Conservation (phyloP, 805 yeast species). For the Komagataella ulmi region DNA sequence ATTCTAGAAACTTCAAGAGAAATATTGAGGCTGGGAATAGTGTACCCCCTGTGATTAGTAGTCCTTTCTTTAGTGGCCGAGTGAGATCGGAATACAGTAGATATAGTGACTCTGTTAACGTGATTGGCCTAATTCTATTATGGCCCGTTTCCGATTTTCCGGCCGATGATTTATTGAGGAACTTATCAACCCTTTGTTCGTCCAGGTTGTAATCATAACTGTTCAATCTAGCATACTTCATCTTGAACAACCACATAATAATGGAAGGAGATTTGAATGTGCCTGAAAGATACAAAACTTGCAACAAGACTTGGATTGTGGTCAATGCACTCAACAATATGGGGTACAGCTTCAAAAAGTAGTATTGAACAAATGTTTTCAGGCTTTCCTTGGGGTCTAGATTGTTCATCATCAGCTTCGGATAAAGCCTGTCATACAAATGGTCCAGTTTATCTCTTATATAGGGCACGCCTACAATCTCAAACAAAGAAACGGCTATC, state of each 20-base stretch:
- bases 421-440: slow-evolving; percentile 46
- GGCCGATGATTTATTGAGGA: slow-evolving; percentile 3
- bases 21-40: slow-evolving; percentile 76
- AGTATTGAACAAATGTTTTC: slow-evolving; percentile 14
- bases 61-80: slow-evolving; percentile 12
- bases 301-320: slow-evolving; percentile 38
- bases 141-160: slow-evolving; percentile 5
- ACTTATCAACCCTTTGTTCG: slow-evolving; percentile 10
- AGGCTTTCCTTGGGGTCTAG: slow-evolving; percentile 16
- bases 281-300: slow-evolving; percentile 57
- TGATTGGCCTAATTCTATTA: slow-evolving; percentile 26
- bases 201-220: slow-evolving; percentile 32
- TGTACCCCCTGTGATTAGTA: slow-evolving; percentile 20
- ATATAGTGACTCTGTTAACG: slow-evolving; percentile 21
- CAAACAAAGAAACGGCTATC: slow-evolving; percentile 37
- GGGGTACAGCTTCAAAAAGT: slow-evolving; percentile 54
- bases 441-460: slow-evolving; percentile 54
- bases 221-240: slow-evolving; percentile 53
- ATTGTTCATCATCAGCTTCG: slow-evolving; percentile 41
- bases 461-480: slow-evolving; percentile 56
- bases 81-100: slow-evolving; percentile 4
- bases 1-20: slow-evolving; percentile 70
- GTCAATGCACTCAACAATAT: slow-evolving; percentile 30
- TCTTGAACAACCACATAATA: slow-evolving; percentile 44
- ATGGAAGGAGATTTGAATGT: slow-evolving; percentile 48